A percentile compares a stretch with the other conserved stretches of the same genome.
These are phyloP conservation scores for Taphrina wiesneri DNA, from an alignment of 1,139 yeast species.

Conservation along the genomic window DNA sequence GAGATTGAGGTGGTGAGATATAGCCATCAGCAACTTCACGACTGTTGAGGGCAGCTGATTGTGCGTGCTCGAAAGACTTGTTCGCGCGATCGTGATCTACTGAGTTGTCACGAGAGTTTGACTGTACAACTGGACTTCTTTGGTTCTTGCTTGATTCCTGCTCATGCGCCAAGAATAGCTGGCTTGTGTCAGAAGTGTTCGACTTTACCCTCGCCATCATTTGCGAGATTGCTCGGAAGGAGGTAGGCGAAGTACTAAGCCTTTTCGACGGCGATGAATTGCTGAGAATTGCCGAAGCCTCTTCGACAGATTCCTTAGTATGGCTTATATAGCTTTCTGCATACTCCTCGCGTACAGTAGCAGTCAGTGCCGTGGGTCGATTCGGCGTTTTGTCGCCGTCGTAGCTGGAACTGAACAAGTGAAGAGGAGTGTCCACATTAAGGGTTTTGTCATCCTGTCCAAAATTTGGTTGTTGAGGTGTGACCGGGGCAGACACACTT, in stretches of 20 bases:
- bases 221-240: not conserved
- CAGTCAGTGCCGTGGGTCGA: no score
- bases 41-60: not conserved
- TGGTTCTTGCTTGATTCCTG: not conserved
- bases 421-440: not conserved
- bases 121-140: not conserved
- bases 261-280: not conserved
- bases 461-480: not conserved
- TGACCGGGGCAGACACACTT: not conserved
- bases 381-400: not conserved
- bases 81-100: not conserved
- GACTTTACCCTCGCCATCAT: constrained; percentile 1
- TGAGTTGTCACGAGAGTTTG: not conserved
- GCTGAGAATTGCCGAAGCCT: not conserved
- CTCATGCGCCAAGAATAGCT: not conserved
- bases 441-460: not conserved
- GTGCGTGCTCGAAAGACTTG: not conserved
- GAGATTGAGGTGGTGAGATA: constrained; percentile 18
- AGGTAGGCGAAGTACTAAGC: not conserved
- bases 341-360: not conserved
- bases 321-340: constrained; percentile 1
- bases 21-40: constrained; percentile 7
- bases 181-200: not conserved
- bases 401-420: not conserved
- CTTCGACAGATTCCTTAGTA: not conserved